Evolutionary conservation across 2,329 filamentous ascomycete genomes (phyloP).

Genomic region (Diaporthe citri): DNA sequence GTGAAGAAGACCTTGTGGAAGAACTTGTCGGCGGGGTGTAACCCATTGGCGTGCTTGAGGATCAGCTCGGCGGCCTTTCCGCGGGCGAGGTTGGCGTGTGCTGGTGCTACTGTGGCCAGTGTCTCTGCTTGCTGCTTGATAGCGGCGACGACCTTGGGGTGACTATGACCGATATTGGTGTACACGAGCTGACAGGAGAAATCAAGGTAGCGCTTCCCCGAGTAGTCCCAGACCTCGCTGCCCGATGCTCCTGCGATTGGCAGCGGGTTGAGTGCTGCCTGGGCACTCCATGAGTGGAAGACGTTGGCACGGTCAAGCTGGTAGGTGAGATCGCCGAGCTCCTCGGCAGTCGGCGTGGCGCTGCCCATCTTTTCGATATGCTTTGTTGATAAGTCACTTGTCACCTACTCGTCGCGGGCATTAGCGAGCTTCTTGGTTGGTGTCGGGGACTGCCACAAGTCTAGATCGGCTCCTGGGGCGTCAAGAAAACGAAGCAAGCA

Average conservation of each 20-base stretch:
- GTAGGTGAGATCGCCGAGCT: constrained; percentile 37
- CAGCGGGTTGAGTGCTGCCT: constrained; percentile 35
- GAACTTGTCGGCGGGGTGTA: background rate
- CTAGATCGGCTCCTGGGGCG: background rate
- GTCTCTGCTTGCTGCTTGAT: constrained; percentile 38
- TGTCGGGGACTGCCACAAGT: background rate
- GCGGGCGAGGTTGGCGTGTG: constrained; percentile 39
- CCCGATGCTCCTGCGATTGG: constrained; percentile 37
- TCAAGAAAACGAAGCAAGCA: background rate
- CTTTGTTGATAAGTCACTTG: background rate
- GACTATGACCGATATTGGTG: constrained; percentile 39
- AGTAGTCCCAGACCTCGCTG: constrained; percentile 39
- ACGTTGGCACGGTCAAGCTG: constrained; percentile 38
- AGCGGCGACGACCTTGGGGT: constrained; percentile 40
- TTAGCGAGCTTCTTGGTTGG: background rate
- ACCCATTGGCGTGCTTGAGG: constrained; percentile 37
- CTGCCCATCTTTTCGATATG: constrained; percentile 32
- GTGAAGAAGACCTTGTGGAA: constrained; percentile 41
- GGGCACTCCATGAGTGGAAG: constrained; percentile 40
- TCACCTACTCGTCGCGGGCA: no score
- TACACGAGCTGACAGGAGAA: constrained; percentile 40
- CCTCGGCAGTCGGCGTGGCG: constrained; percentile 31
- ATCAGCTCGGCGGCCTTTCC: constrained; percentile 39
- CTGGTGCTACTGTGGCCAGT: constrained; percentile 36
- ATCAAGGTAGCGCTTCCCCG: constrained; percentile 40